These are phyloP conservation scores for Fusarium sterilihyphosum DNA, from an alignment of 2,329 filamentous ascomycete species.

Conservation along the genomic window DNA sequence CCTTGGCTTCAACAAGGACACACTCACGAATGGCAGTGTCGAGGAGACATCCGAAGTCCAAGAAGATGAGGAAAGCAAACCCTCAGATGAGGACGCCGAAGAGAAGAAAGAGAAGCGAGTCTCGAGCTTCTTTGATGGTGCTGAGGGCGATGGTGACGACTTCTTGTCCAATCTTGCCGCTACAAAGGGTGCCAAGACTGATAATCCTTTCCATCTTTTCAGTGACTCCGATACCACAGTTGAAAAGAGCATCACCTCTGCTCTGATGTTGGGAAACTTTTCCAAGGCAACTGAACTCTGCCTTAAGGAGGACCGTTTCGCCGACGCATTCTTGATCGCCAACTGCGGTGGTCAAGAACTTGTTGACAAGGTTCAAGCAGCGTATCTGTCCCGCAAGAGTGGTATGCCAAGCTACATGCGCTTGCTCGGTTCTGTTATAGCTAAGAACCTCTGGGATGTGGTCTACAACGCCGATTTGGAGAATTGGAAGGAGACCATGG, in stretches of 20 bases:
- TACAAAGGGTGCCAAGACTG: slow-evolving; percentile 90
- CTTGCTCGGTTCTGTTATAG: slow-evolving; percentile 88
- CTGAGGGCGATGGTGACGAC: slow-evolving; percentile 75
- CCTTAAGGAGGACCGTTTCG: slow-evolving; percentile 86
- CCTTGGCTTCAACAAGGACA: slow-evolving; percentile 82
- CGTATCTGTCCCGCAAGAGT: slow-evolving; percentile 86
- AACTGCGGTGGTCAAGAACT: slow-evolving; percentile 95
- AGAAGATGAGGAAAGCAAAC: slow-evolving; percentile 35
- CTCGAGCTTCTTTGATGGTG: slow-evolving; percentile 83
- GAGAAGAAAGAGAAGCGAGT: slow-evolving; percentile 67
- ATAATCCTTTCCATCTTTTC: slow-evolving; percentile 93
- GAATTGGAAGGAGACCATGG: slow-evolving; percentile 98
- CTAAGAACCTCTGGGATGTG: slow-evolving; percentile 97
- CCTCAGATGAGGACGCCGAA: slow-evolving; percentile 45
- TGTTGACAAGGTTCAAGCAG: slow-evolving; percentile 90
- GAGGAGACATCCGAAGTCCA: slow-evolving; percentile 38
- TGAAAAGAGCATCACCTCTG: slow-evolving; percentile 87
- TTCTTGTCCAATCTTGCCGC: slow-evolving; percentile 87
- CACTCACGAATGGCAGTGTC: slow-evolving; percentile 60
- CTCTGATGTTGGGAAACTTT: slow-evolving; percentile 90
- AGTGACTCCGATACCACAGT: slow-evolving; percentile 83
- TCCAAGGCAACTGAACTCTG: slow-evolving; percentile 89
- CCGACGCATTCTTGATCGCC: slow-evolving; percentile 97
- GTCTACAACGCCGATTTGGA: slow-evolving; percentile 94
- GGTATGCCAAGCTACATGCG: slow-evolving; percentile 91